Base-by-base conservation (phyloP, 768 basidiomycete species). In the Fomitopsis serialis region DNA sequence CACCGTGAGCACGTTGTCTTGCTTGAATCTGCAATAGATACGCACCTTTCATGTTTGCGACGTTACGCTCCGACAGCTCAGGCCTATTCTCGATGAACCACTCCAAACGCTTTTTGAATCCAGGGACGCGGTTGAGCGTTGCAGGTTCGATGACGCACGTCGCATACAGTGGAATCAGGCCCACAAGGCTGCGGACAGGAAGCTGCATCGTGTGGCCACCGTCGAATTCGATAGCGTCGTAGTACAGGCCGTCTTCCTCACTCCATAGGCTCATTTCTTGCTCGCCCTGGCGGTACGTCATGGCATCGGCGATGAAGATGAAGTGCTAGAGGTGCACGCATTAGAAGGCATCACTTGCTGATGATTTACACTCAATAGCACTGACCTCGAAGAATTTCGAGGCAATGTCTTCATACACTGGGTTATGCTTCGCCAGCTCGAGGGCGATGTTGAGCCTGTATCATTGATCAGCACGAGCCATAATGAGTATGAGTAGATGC, bases 101-200 rank as follows among this genome's bases (percentile, higher is more conserved):
- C 55, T 99, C 92, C 82, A 99, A 82, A 36, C 97, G 82, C 72
- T 98, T 98, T 76, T 92, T 98, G 80, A 99, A 99, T 1, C 97
- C 94, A 8, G 95, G 94, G 75, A 98, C 90, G 25, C 89, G 82
- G 63, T 92, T 92, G 61, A 99, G 78, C 24, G 86, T 82, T 6
- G 84, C 73, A 2, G 97, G 95, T 66, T 98, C 97, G 35, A 99
- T 77, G 1, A 96, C 94, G 22, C 98, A 76, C 0, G 95, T 98
- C 8, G 88, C 97, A 67, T 96, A 98, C 19, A 98, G 78, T 1
- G 97, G 97, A 56, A 99, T 98, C 54, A 99, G 79, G n/a, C 97
- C 96, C 55, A 99, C 96, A 55, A 99, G 82, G 65, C 89, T 92
- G 68, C 92, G 85, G 45, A 99, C 82, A 19, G 96, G 95, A 46